phyloP scores from a whole-genome alignment of 2,329 filamentous ascomycete species.

The Colletotrichum salicis region DNA sequence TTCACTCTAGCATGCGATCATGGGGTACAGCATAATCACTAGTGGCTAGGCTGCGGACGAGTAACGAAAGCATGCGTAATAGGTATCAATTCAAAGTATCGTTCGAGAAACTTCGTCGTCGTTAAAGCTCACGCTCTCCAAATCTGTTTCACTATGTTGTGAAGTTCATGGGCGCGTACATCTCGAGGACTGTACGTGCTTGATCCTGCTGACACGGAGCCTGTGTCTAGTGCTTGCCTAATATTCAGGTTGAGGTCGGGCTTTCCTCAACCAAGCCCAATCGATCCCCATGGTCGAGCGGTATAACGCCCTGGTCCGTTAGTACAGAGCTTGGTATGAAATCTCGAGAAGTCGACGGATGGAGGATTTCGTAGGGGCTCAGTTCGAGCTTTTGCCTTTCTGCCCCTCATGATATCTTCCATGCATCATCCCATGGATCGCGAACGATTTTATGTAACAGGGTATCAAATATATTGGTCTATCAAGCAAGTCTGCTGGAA shows the following conservation, averaged over 20 bases:
- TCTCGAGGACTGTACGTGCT: neutral
- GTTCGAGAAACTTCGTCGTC: neutral
- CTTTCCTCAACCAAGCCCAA: too few relatives aligned
- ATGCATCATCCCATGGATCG: too few relatives aligned
- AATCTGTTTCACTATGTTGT: neutral
- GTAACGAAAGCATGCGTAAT: conserved; percentile 7
- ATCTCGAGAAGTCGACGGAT: too few relatives aligned
- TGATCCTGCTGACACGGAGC: neutral
- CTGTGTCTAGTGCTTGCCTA: too few relatives aligned
- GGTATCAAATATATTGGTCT: neutral
- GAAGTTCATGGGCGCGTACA: neutral
- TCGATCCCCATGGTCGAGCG: too few relatives aligned
- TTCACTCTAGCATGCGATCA: conserved; percentile 2
- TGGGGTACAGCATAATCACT: conserved; percentile 8
- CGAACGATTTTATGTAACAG: neutral
- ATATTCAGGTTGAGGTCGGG: too few relatives aligned
- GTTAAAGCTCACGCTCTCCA: neutral
- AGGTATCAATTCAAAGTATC: conserved; percentile 12
- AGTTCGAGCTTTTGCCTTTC: too few relatives aligned
- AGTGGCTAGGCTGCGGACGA: neutral
- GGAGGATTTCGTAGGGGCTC: too few relatives aligned
- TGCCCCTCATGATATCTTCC: too few relatives aligned
- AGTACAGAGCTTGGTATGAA: too few relatives aligned
- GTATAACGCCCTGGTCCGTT: too few relatives aligned
- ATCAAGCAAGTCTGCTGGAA: neutral